These are phyloP conservation scores for Pythium oligandrum DNA, from an alignment of 352 stramenopile genomes.

Conservation along the genomic window DNA sequence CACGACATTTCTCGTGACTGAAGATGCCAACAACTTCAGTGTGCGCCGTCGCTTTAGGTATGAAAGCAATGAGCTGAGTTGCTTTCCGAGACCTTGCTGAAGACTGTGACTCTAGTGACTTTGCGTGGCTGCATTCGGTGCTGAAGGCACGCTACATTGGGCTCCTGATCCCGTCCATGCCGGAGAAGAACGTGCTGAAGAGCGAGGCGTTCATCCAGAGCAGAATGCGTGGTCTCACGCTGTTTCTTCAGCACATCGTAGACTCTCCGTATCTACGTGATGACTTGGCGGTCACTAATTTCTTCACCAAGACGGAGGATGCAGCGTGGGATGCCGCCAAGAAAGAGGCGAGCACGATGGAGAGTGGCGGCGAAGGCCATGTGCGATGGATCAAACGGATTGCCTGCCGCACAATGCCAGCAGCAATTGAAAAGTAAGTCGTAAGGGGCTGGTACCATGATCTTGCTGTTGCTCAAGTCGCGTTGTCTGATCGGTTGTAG, in stretches of 20 bases:
- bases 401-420: not conserved
- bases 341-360: conserved; percentile 45
- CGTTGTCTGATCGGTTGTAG: conserved; percentile 13
- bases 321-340: conserved; percentile 53
- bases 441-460: too few relatives aligned
- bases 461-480: too few relatives aligned
- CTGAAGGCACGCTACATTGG: conserved; percentile 56
- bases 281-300: conserved; percentile 45
- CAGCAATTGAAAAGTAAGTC: too few relatives aligned
- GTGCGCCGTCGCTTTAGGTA: conserved; percentile 57
- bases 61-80: not conserved
- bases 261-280: conserved; percentile 54
- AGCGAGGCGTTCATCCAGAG: conserved; percentile 51
- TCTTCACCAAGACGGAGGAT: conserved; percentile 41
- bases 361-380: conserved; percentile 55
- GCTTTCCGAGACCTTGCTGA: not conserved
- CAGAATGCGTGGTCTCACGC: conserved; percentile 47
- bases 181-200: conserved; percentile 58
- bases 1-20: conserved; percentile 59
- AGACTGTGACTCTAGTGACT: conserved; percentile 30
- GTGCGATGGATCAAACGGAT: conserved; percentile 68
- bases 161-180: conserved; percentile 58
- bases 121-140: conserved; percentile 65
- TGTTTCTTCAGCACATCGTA: conserved; percentile 55
- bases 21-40: conserved; percentile 19